phyloP scores from a whole-genome alignment of 176 grass and related monocot genomes.

The Thalia dealbata region DNA sequence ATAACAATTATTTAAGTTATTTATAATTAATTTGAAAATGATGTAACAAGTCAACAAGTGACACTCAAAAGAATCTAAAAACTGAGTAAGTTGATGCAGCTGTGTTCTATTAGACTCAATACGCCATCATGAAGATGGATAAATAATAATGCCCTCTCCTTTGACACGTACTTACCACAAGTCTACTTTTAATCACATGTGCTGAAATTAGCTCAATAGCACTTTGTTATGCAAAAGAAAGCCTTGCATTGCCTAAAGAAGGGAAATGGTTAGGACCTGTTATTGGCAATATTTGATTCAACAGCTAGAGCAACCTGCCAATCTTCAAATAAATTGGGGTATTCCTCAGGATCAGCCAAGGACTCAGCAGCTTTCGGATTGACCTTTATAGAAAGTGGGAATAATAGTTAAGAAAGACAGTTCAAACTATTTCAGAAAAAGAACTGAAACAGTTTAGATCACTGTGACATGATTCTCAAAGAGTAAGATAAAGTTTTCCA shows the following conservation, averaged over 20 bases:
- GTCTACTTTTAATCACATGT: too few relatives aligned
- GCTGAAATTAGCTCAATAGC: background rate
- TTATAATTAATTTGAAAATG: background rate
- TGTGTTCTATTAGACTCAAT: background rate
- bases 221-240: background rate
- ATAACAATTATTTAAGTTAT: background rate
- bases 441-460: background rate
- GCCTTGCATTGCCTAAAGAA: background rate
- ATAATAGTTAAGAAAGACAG: background rate
- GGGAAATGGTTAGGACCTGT: slow-evolving; percentile 6
- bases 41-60: background rate
- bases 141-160: too few relatives aligned
- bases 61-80: too few relatives aligned
- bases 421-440: background rate
- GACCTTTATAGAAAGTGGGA: slow-evolving; percentile 31
- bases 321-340: slow-evolving; percentile 94
- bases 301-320: slow-evolving; percentile 86
- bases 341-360: slow-evolving; percentile 91
- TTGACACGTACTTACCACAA: too few relatives aligned
- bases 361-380: slow-evolving; percentile 96
- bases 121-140: too few relatives aligned
- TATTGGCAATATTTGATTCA: slow-evolving; percentile 41
- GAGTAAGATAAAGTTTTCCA: background rate
- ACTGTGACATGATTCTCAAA: background rate
- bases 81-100: too few relatives aligned